Evolutionary conservation across 345 rosid genomes (phyloP).

Genomic region (Populus ilicifolia): DNA sequence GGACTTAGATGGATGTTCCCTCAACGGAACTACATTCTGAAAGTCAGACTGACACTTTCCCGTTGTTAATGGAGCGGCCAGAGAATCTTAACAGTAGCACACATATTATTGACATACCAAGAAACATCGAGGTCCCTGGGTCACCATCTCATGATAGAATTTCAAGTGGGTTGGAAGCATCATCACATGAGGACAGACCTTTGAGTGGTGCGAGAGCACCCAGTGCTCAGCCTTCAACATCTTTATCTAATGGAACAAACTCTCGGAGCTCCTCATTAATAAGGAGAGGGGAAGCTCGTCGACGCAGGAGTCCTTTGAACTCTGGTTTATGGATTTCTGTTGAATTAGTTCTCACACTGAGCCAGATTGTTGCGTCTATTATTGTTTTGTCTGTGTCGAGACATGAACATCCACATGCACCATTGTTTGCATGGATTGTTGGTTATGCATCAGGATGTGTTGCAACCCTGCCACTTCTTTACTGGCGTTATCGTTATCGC

Average conservation of each 20-base stretch:
- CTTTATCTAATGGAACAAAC: slow-evolving; percentile 47
- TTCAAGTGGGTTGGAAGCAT: slow-evolving; percentile 48
- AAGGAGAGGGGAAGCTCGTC: slow-evolving; percentile 64
- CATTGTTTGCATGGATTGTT: slow-evolving; percentile 77
- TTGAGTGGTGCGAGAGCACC: slow-evolving; percentile 33
- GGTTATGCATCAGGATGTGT: slow-evolving; percentile 90
- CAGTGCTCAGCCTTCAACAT: slow-evolving; percentile 39
- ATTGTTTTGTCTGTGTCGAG: slow-evolving; percentile 72
- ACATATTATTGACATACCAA: slow-evolving; percentile 61
- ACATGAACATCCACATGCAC: slow-evolving; percentile 75
- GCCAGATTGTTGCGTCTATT: slow-evolving; percentile 82
- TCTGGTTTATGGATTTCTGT: slow-evolving; percentile 92
- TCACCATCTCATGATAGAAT: slow-evolving; percentile 55
- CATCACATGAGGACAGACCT: slow-evolving; percentile 50
- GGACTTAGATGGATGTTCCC: slow-evolving; percentile 79
- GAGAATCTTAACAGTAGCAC: slow-evolving; percentile 43
- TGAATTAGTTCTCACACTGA: slow-evolving; percentile 70
- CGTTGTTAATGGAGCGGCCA: slow-evolving; percentile 70
- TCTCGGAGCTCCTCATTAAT: slow-evolving; percentile 39
- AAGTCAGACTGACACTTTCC: slow-evolving; percentile 39
- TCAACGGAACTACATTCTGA: slow-evolving; percentile 44
- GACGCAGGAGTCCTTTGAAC: slow-evolving; percentile 85
- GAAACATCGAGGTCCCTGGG: slow-evolving; percentile 40
- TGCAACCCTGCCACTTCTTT: slow-evolving; percentile 81
- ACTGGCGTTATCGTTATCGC: slow-evolving; percentile 80